Evolutionary conservation across 768 basidiomycete species (phyloP).

Genomic region (Lactarius vividus): DNA sequence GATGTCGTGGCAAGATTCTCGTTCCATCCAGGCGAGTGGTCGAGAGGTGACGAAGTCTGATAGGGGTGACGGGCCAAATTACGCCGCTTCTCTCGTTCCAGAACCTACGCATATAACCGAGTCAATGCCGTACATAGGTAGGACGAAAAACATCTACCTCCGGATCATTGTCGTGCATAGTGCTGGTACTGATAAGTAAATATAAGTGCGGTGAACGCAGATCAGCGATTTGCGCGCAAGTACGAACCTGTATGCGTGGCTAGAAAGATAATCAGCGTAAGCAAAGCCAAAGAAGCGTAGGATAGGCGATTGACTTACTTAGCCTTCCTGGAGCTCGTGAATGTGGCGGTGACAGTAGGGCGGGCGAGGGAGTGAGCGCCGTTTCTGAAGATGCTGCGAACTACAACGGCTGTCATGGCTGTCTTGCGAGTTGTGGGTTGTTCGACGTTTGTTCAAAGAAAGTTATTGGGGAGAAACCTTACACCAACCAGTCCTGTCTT

Average conservation of each 20-base stretch:
- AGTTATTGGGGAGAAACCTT: not conserved
- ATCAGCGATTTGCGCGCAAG: not conserved
- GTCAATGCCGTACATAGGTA: not conserved
- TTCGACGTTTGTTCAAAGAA: not conserved
- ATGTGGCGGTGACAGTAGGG: conserved; percentile 11
- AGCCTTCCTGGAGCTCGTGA: conserved; percentile 6
- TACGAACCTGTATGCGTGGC: conserved; percentile 23
- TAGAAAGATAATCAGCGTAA: not conserved
- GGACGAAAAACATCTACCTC: conserved; percentile 38
- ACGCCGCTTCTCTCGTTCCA: conserved; percentile 54
- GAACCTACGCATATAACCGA: conserved; percentile 35
- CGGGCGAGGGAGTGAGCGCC: conserved; percentile 25
- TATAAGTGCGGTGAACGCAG: not conserved
- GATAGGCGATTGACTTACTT: conserved; percentile 1
- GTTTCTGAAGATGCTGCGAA: conserved; percentile 25
- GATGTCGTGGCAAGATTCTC: conserved; percentile 61
- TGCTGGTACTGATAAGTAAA: conserved; percentile 33
- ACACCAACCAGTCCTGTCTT: not conserved
- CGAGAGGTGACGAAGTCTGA: conserved; percentile 46
- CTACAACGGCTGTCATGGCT: conserved; percentile 13
- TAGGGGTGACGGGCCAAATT: conserved; percentile 46
- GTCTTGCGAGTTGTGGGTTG: not conserved
- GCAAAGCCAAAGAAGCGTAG: not conserved
- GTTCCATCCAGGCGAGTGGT: conserved; percentile 69
- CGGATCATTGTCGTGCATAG: conserved; percentile 60